Conservation (phyloP, 2,329 filamentous ascomycete genomes). For the Phyllosticta ampelicida region DNA sequence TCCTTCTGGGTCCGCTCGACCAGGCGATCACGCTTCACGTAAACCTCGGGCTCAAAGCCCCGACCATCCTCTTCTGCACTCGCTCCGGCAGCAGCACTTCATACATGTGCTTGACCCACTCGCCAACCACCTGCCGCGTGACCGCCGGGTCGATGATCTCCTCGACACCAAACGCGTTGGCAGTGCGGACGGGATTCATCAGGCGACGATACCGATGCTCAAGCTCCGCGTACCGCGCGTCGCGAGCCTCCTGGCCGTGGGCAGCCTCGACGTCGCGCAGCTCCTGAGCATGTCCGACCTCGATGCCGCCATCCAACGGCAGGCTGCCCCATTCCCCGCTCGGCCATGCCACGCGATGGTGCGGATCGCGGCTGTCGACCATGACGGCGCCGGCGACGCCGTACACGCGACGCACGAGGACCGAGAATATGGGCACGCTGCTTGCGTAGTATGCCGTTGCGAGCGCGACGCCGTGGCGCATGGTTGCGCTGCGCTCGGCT, state of each 20-base stretch:
- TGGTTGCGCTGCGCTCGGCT: slow-evolving; percentile 52
- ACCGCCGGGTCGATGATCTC: slow-evolving; percentile 54
- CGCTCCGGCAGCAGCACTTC: slow-evolving; percentile 41
- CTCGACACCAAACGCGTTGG: slow-evolving; percentile 53
- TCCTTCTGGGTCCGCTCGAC: not conserved
- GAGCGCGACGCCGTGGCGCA: slow-evolving; percentile 53
- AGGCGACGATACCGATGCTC: slow-evolving; percentile 49
- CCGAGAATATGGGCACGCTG: slow-evolving; percentile 51
- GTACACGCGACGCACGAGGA: slow-evolving; percentile 51
- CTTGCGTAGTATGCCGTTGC: slow-evolving; percentile 53
- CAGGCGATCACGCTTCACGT: slow-evolving; percentile 12
- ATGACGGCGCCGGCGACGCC: slow-evolving; percentile 56
- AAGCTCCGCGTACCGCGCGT: slow-evolving; percentile 44
- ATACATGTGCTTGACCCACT: slow-evolving; percentile 48
- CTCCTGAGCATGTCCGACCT: slow-evolving; percentile 52
- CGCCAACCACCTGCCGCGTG: slow-evolving; percentile 44
- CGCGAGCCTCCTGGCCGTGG: slow-evolving; percentile 36
- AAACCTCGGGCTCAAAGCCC: slow-evolving; percentile 26
- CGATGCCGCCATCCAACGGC: slow-evolving; percentile 53
- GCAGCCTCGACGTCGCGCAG: slow-evolving; percentile 44
- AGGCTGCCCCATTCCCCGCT: slow-evolving; percentile 52
- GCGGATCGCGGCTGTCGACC: slow-evolving; percentile 50
- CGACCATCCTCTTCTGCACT: slow-evolving; percentile 32
- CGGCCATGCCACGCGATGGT: slow-evolving; percentile 53
- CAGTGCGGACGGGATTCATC: slow-evolving; percentile 55